A percentile compares a stretch with the other conserved stretches of the same genome.
These are phyloP conservation scores for Rhizoclosmatium globosum DNA, from an alignment of 192 early-diverging fungal species.

Conservation along the genomic window DNA sequence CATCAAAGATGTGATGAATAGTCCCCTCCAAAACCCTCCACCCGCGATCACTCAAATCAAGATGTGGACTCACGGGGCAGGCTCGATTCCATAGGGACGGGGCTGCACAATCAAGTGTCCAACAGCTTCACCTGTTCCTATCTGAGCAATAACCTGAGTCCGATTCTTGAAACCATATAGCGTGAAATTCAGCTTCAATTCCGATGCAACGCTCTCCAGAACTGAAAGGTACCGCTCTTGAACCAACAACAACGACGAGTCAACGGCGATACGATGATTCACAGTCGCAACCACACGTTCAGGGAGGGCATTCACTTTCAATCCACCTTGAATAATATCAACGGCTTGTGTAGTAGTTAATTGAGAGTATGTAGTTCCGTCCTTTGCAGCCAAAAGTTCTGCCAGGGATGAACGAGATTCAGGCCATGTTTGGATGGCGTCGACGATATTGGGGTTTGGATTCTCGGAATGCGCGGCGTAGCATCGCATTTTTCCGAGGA, in stretches of 20 bases:
- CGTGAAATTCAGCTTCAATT: constrained; percentile 16
- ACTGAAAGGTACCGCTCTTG: background rate
- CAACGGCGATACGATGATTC: constrained; percentile 49
- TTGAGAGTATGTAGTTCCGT: too few species aligned
- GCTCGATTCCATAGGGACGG: constrained; percentile 24
- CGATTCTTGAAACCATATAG: background rate
- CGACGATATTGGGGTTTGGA: too few species aligned
- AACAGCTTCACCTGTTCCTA: background rate
- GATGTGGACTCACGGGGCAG: constrained; percentile 33
- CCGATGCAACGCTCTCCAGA: too few species aligned
- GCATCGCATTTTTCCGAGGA: too few species aligned
- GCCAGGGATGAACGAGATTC: too few species aligned
- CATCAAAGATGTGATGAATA: constrained; percentile 32
- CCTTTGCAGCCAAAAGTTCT: too few species aligned
- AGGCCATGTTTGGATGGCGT: too few species aligned
- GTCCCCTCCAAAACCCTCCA: constrained; percentile 49
- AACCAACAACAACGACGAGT: constrained; percentile 19
- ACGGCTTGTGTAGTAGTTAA: constrained; percentile 48
- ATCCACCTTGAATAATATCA: constrained; percentile 54
- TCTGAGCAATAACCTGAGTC: background rate
- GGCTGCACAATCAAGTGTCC: constrained; percentile 18
- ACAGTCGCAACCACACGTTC: constrained; percentile 32
- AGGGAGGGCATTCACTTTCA: constrained; percentile 57
- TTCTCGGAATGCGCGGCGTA: too few species aligned
- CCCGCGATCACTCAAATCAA: background rate